A percentile compares a stretch with the other conserved stretches of the same genome.
Conservation (phyloP, 306 rosid species). For the Cicer arietinum region DNA sequence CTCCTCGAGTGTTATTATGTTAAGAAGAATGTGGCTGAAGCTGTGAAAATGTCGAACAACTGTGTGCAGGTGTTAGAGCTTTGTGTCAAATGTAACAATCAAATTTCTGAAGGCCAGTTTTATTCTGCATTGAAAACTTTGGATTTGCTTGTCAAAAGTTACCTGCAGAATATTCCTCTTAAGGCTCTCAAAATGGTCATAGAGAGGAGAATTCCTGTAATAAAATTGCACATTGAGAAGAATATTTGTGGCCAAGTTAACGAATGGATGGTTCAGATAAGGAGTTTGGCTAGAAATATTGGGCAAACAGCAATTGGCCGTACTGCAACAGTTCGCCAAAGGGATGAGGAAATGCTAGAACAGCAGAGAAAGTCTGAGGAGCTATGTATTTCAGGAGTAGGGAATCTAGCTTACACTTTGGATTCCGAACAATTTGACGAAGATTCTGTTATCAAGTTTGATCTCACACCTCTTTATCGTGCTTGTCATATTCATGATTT, state of each 20-base stretch:
- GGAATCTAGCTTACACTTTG: slow-evolving; percentile 64
- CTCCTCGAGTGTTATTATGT: slow-evolving; percentile 78
- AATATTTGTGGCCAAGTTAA: slow-evolving; percentile 71
- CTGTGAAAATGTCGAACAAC: slow-evolving; percentile 71
- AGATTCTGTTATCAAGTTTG: slow-evolving; percentile 71
- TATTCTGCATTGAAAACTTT: slow-evolving; percentile 80
- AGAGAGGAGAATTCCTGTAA: slow-evolving; percentile 77
- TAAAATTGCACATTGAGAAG: slow-evolving; percentile 80
- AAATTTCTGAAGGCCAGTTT: slow-evolving; percentile 77
- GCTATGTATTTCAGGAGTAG: slow-evolving; percentile 54
- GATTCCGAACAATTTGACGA: slow-evolving; percentile 79
- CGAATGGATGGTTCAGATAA: slow-evolving; percentile 85
- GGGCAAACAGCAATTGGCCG: slow-evolving; percentile 87
- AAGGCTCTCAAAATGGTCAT: slow-evolving; percentile 64
- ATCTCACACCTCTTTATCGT: slow-evolving; percentile 88
- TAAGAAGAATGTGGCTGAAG: slow-evolving; percentile 82
- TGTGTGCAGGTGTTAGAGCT: slow-evolving; percentile 81
- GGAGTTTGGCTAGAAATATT: slow-evolving; percentile 79
- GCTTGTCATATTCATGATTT: slow-evolving; percentile 80
- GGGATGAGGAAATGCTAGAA: slow-evolving; percentile 84
- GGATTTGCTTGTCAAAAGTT: slow-evolving; percentile 78
- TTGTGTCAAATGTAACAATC: slow-evolving; percentile 82
- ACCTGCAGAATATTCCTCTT: slow-evolving; percentile 58
- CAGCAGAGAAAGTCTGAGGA: slow-evolving; percentile 82
- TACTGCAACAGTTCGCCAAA: slow-evolving; percentile 74